Evolutionary conservation across 2,329 filamentous ascomycete genomes (phyloP), one percentile per base, ranked within the genome.

Genomic region (Pezicula neosporulosa): DNA sequence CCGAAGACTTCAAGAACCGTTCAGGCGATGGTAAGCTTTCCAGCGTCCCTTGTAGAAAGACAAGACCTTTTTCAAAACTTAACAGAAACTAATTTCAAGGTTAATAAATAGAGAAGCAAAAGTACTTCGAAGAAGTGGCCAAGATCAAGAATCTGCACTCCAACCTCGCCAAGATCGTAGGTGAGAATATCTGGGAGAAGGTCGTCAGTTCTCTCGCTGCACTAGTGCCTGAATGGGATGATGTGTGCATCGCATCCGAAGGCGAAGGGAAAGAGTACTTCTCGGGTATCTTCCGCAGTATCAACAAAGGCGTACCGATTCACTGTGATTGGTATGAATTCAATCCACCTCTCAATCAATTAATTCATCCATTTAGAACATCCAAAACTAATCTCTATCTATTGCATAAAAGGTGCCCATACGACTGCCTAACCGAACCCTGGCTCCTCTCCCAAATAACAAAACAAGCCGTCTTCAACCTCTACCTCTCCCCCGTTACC

Each of bases 401-500:
- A 6, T 24, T 24, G 6, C 24, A 24, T 24, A 24, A 24, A 24
- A 24, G 24, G 24, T 52, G 28, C 16, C 50, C 50, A 15, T 52
- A 52, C 39, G 50, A 52, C 38, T 44, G 41, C 18, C 46, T 28
- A 13, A 52, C 50, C 21, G 50, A 52, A 36, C 47, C 51, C 48
- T 52, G 50, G 50, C 50, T 44, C 36, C 21, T 52, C 36, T 51
- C 30, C 28, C 47, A 51, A 36, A 36, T 52, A n/a, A 47, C 44
- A 2, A 28, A 27, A 9, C 50, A 52, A 42, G 47, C 44, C 18
- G 50, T 52, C 24, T 52, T 52, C 38, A 52, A 52, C 27, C 44
- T 52, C n/a, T 52, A 52, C 35, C 38, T 52, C 7, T 27, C 47
- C 6, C 33, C 18, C 2, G 50, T 49, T 21, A 50, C 45, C 10